These are phyloP conservation scores for Poronia punctata DNA, from an alignment of 495 filamentous ascomycete genomes.

Conservation along the genomic window DNA sequence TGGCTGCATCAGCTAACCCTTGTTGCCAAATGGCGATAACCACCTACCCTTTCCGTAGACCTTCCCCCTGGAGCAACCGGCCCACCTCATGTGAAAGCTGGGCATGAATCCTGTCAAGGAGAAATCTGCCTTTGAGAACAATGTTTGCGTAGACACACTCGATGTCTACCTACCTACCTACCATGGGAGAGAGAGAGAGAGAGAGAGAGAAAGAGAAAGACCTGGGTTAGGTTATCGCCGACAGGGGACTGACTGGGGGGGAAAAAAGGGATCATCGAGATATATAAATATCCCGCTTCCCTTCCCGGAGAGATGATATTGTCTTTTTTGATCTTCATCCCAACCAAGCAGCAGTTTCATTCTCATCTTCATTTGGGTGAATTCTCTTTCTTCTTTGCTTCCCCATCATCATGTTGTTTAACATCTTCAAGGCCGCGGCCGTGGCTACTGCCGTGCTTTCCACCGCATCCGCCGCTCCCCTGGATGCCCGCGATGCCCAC, in stretches of 20 bases:
- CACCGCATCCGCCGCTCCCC: neutral
- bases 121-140: neutral
- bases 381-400: neutral
- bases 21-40: too few relatives aligned
- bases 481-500: neutral
- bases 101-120: too few relatives aligned
- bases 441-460: conserved; percentile 4
- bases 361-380: too few relatives aligned
- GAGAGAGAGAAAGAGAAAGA: too few relatives aligned
- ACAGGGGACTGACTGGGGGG: too few relatives aligned
- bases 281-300: conserved; percentile 4
- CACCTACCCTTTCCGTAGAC: neutral
- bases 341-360: neutral
- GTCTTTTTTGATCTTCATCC: neutral
- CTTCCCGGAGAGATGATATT: neutral
- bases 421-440: conserved; percentile 6
- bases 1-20: too few relatives aligned
- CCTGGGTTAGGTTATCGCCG: too few relatives aligned
- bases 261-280: too few relatives aligned
- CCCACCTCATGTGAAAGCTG: too few relatives aligned
- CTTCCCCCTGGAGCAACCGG: conserved; percentile 3
- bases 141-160: too few relatives aligned
- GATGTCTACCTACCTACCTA: too few relatives aligned
- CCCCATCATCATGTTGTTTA: neutral
- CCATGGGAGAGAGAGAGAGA: too few relatives aligned